Evolutionary conservation across 2,329 filamentous ascomycete genomes (phyloP).

Genomic region (Aureobasidium sp.): DNA sequence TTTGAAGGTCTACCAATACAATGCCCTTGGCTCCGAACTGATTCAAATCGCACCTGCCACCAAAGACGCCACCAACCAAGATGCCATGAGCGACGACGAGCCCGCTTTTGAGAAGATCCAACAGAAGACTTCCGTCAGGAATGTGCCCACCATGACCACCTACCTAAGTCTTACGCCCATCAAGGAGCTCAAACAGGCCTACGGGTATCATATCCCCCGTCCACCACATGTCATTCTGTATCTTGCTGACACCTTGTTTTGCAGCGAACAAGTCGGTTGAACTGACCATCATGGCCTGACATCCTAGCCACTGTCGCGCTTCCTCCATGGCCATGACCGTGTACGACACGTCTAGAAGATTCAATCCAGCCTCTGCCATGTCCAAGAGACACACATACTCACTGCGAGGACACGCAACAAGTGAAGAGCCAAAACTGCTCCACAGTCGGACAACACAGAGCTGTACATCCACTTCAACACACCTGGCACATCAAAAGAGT

Average conservation of each 20-base stretch:
- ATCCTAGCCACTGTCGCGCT: neutral
- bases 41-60: slow-evolving; percentile 17
- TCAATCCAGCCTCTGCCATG: neutral
- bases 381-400: neutral
- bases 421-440: neutral
- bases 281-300: neutral
- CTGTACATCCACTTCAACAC: neutral
- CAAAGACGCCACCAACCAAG: slow-evolving; percentile 17
- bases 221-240: no score
- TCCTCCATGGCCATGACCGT: neutral
- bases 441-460: neutral
- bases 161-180: slow-evolving; percentile 52
- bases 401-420: neutral
- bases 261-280: neutral
- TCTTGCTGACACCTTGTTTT: neutral
- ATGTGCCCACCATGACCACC: slow-evolving; percentile 51
- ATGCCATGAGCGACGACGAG: slow-evolving; percentile 24
- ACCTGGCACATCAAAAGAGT: no score
- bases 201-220: slow-evolving; percentile 28
- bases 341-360: neutral
- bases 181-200: slow-evolving; percentile 47
- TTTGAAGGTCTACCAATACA: slow-evolving; percentile 40
- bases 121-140: slow-evolving; percentile 41
- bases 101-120: slow-evolving; percentile 51
- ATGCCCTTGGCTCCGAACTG: slow-evolving; percentile 22